A percentile compares a stretch with the other conserved stretches of the same genome.
Evolutionary conservation across 495 filamentous ascomycete genomes (phyloP).

Genomic region (Paragyromitra xinjiangensis): DNA sequence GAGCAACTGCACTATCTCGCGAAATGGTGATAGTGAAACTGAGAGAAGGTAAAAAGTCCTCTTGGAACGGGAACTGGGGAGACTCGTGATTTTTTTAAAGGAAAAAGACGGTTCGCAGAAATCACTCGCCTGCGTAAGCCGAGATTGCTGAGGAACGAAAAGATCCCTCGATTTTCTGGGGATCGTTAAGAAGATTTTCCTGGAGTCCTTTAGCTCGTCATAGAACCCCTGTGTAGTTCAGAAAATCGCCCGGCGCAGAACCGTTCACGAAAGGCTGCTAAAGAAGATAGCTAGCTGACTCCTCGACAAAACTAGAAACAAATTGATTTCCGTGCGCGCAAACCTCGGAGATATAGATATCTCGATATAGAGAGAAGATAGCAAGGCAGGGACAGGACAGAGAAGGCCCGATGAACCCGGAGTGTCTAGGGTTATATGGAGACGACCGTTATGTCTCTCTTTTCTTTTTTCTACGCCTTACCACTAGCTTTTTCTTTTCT

Average conservation of each 20-base stretch:
- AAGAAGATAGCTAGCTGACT: constrained; percentile 12
- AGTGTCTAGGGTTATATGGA: constrained; percentile 28
- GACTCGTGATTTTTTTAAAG: constrained; percentile 8
- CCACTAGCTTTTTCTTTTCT: background rate
- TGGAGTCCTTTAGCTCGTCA: constrained; percentile 24
- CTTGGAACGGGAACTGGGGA: constrained; percentile 4
- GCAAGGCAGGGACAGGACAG: constrained; percentile 23
- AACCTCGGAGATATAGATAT: constrained; percentile 25
- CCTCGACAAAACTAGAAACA: constrained; percentile 16
- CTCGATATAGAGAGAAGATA: constrained; percentile 19
- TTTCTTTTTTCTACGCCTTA: constrained; percentile 15
- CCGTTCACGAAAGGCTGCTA: background rate
- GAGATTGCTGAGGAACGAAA: constrained; percentile 30
- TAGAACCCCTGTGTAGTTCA: constrained; percentile 18
- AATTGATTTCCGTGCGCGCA: constrained; percentile 11
- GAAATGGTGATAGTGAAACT: constrained; percentile 14
- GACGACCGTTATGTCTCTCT: constrained; percentile 23
- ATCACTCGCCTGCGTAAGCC: constrained; percentile 20
- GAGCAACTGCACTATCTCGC: constrained; percentile 25
- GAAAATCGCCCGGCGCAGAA: constrained; percentile 24
- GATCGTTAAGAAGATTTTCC: constrained; percentile 22
- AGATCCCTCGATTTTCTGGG: constrained; percentile 21
- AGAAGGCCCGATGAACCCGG: constrained; percentile 42
- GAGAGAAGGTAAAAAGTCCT: background rate
- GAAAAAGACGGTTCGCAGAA: constrained; percentile 16